These are phyloP conservation scores for Diplotaxis tenuifolia DNA, from an alignment of 345 rosid genomes.

Conservation along the genomic window DNA sequence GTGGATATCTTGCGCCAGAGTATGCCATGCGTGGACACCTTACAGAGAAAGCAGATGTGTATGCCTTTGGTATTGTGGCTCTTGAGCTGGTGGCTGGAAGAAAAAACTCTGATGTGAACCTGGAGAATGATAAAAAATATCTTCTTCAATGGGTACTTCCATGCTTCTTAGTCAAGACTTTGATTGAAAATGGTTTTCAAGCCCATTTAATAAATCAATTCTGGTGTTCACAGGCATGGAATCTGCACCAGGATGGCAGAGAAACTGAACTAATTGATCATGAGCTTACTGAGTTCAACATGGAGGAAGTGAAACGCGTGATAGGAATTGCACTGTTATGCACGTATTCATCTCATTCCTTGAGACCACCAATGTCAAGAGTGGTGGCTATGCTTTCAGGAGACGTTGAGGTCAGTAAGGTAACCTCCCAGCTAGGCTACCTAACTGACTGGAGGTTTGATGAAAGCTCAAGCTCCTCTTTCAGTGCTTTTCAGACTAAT, in stretches of 20 bases:
- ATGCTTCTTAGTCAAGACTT: background rate
- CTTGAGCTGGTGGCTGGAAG: constrained; percentile 44
- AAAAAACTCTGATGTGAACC: constrained; percentile 32
- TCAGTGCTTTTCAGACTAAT: constrained; percentile 19
- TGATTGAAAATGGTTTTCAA: background rate
- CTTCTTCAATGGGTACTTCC: constrained; percentile 62
- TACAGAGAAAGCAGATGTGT: constrained; percentile 57
- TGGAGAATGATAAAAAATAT: constrained; percentile 36
- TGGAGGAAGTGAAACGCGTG: constrained; percentile 49
- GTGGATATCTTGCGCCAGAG: constrained; percentile 65
- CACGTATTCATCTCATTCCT: constrained; percentile 48
- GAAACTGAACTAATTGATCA: constrained; percentile 47
- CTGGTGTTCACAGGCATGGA: constrained; percentile 50
- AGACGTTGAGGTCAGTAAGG: constrained; percentile 50
- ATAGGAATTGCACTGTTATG: constrained; percentile 57
- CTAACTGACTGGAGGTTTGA: constrained; percentile 50
- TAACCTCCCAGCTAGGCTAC: constrained; percentile 48
- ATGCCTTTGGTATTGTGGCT: constrained; percentile 47
- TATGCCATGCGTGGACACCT: constrained; percentile 60
- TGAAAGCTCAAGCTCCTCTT: constrained; percentile 37
- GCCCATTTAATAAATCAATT: background rate
- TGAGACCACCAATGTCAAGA: constrained; percentile 61
- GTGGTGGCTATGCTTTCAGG: constrained; percentile 65
- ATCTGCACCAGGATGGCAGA: constrained; percentile 41
- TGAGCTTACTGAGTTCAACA: constrained; percentile 33